phyloP scores from a whole-genome alignment of 495 filamentous ascomycete genomes.

The Podospora conica region DNA sequence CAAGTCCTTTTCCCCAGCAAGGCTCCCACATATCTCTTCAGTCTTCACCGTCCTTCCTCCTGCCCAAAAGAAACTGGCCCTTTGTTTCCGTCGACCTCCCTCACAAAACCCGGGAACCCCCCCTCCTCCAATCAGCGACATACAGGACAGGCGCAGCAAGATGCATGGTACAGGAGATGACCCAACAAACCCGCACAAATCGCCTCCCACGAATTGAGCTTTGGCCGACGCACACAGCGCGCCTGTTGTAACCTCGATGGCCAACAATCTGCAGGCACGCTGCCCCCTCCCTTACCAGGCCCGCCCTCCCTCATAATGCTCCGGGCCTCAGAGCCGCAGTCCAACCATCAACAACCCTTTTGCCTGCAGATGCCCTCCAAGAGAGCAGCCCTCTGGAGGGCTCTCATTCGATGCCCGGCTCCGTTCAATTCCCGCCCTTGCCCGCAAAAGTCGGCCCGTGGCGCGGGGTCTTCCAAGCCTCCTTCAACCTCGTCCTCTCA shows the following conservation, averaged over 20 bases:
- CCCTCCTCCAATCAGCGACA: not conserved
- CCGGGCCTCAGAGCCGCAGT: not conserved
- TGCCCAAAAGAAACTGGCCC: not conserved
- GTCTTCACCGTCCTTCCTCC: not conserved
- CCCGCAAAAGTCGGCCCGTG: not conserved
- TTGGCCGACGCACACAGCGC: not conserved
- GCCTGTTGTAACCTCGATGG: slow-evolving; percentile 5
- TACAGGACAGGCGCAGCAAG: not conserved
- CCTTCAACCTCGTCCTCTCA: not conserved
- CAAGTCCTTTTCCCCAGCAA: not conserved
- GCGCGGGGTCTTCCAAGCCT: not conserved
- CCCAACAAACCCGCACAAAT: slow-evolving; percentile 2
- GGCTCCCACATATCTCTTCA: not conserved
- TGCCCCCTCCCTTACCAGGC: not conserved
- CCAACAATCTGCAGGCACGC: slow-evolving; percentile 1
- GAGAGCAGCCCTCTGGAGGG: not conserved
- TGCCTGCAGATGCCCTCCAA: not conserved
- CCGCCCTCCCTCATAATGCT: not conserved
- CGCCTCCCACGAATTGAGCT: not conserved
- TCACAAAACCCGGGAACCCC: not conserved
- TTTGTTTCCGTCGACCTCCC: not conserved
- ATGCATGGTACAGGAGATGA: slow-evolving; percentile 4
- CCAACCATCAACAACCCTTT: not conserved
- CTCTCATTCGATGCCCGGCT: not conserved
- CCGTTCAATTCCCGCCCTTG: not conserved